Conservation (phyloP, 2,329 filamentous ascomycete genomes). For the Penicillium sp. region DNA sequence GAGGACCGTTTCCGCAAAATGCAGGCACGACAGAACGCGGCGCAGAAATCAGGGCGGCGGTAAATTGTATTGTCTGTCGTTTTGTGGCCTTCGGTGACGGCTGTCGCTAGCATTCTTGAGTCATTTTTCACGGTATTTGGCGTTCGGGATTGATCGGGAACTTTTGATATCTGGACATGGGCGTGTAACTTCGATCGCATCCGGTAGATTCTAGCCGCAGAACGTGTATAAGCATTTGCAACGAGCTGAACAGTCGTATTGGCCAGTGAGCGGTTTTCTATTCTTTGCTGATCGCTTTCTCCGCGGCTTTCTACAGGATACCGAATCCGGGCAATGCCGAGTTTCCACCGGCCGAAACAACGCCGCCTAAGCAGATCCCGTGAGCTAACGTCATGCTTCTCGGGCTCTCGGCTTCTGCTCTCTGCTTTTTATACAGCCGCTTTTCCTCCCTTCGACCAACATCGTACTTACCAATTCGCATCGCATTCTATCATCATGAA, state of each 20-base stretch:
- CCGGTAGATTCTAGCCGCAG: slow-evolving; percentile 11
- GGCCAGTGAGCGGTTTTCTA: too few relatives aligned
- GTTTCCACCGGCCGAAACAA: neutral
- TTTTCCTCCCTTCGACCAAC: slow-evolving; percentile 2
- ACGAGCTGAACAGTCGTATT: slow-evolving; percentile 1
- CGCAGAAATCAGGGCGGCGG: slow-evolving; percentile 40
- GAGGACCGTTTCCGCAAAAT: slow-evolving; percentile 50
- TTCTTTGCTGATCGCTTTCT: too few relatives aligned
- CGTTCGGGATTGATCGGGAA: slow-evolving; percentile 25
- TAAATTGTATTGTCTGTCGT: slow-evolving; percentile 17
- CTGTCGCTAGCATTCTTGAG: slow-evolving; percentile 1
- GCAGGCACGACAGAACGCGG: slow-evolving; percentile 48
- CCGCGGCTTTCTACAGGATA: too few relatives aligned
- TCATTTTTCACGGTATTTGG: slow-evolving; percentile 16
- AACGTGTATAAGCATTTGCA: slow-evolving; percentile 10
- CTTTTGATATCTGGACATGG: slow-evolving; percentile 15
- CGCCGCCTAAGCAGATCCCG: slow-evolving; percentile 27
- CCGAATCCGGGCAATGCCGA: neutral
- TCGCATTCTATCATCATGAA: slow-evolving; percentile 80
- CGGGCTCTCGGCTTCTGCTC: slow-evolving; percentile 25
- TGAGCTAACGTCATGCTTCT: slow-evolving; percentile 22
- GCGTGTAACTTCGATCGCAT: slow-evolving; percentile 18
- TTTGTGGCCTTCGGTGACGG: slow-evolving; percentile 2
- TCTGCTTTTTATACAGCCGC: slow-evolving; percentile 11
- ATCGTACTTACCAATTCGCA: slow-evolving; percentile 4